A percentile compares a stretch with the other conserved stretches of the same genome.
phyloP scores from a whole-genome alignment of 495 filamentous ascomycete species.

The Ramalina peruviana region DNA sequence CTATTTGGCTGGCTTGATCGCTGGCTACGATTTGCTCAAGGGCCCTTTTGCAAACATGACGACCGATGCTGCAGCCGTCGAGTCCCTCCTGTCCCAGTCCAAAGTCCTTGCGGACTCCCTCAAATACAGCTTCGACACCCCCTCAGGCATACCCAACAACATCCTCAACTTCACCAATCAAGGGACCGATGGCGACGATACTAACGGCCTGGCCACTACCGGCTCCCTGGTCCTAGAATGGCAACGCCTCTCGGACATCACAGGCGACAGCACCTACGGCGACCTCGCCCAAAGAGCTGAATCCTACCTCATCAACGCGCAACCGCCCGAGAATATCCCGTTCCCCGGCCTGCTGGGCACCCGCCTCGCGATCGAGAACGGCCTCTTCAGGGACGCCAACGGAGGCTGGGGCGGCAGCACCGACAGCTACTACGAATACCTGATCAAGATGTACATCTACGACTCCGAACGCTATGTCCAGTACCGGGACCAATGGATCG shows the following conservation, averaged over 20 bases:
- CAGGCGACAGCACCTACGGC: constrained; percentile 48
- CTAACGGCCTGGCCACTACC: constrained; percentile 56
- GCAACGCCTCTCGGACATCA: constrained; percentile 69
- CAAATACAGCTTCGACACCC: constrained; percentile 65
- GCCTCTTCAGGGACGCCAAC: constrained; percentile 47
- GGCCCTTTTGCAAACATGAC: constrained; percentile 48
- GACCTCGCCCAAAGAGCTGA: constrained; percentile 53
- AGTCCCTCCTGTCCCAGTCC: constrained; percentile 51
- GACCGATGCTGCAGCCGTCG: constrained; percentile 30
- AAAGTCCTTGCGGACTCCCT: constrained; percentile 55
- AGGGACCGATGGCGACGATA: constrained; percentile 33
- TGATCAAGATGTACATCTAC: constrained; percentile 90
- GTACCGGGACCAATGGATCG: constrained; percentile 63
- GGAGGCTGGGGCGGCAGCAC: constrained; percentile 73
- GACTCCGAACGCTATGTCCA: constrained; percentile 46
- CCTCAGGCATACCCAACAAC: constrained; percentile 65
- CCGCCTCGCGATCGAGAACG: constrained; percentile 46
- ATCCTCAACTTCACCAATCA: constrained; percentile 43
- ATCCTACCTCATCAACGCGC: constrained; percentile 54
- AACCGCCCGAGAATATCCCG: constrained; percentile 48
- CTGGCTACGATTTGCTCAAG: constrained; percentile 68
- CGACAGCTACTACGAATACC: constrained; percentile 84
- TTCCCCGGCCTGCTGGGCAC: constrained; percentile 69
- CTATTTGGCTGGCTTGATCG: constrained; percentile 67
- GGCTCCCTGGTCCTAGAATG: constrained; percentile 74